Base-by-base conservation (phyloP, 768 basidiomycete genomes). In the Naganishia randhawae region DNA sequence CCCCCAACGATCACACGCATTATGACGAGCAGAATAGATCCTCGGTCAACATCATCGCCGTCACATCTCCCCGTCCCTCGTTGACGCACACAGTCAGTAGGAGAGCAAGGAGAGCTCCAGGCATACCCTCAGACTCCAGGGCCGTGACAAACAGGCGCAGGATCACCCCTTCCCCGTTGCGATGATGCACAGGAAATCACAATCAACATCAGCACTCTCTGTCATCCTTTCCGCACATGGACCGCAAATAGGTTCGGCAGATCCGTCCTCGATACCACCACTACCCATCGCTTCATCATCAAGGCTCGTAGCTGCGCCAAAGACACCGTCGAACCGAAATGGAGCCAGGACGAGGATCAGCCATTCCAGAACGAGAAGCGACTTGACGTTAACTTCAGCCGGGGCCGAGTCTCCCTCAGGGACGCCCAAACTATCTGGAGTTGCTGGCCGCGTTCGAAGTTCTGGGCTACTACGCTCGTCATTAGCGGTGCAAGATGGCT, bases 191-290 rank as follows among this genome's bases (percentile, higher is more conserved):
- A 25, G 57, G 25, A 61, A 61, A 41, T 42, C 57, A 13, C 57
- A 61, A 41, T 61, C 57, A 6, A 61, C 57, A 35, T 61, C 57
- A 41, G 57, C 57, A 17, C 57, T 61, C 37, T 61, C 57, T 10
- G 57, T 61, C 31, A 61, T 61, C 37, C 27, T 61, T 25, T 61
- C 57, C n/a, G 57, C 33, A 10, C 57, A 25, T 25, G 57, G 25
- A 22, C 37, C 39, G 22, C 57, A 35, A 27, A 17, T 39, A n/a
- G 13, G 35, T 8, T 41, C 57, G 13, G 25, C 37, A 11, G 3
- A 61, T 19, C 13, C 27, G 27, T 25, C 57, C 14, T 25, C 37
- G 27, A 25, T 16, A 2, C 22, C 11, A 13, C 17, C 39, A 14
- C 57, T 39, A 14, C 22, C 57, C 7, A 13, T 39, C 7, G 22